Evolutionary conservation across 2,329 filamentous ascomycete genomes (phyloP).

Genomic region (Ophiocordyceps camponoti-saundersi): DNA sequence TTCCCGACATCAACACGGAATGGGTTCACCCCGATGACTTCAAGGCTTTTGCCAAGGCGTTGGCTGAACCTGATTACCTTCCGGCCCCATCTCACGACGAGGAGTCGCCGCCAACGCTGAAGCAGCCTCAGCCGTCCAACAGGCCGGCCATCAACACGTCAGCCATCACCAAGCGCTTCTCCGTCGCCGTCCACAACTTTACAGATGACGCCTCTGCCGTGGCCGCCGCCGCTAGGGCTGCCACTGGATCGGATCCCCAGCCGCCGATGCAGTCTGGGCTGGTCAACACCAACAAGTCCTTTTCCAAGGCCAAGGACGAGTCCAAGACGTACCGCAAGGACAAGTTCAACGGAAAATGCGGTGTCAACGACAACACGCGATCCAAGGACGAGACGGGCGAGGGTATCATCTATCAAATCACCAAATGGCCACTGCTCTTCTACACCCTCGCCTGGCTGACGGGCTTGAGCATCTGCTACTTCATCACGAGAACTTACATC

Average conservation of each 20-base stretch:
- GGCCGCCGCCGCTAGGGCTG: constrained; percentile 14
- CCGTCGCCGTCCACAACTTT: constrained; percentile 7
- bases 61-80: constrained; percentile 52
- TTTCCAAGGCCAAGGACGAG: background rate
- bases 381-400: constrained; percentile 83
- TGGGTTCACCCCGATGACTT: constrained; percentile 62
- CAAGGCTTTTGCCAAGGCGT: constrained; percentile 60
- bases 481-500: constrained; percentile 75
- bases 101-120: background rate
- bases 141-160: constrained; percentile 11
- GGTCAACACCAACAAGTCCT: background rate
- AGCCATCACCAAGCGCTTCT: constrained; percentile 24
- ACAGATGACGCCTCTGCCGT: constrained; percentile 19
- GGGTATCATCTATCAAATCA: constrained; percentile 71
- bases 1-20: constrained; percentile 64
- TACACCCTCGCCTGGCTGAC: constrained; percentile 68
- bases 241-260: background rate
- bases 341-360: background rate
- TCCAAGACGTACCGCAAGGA: background rate
- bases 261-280: background rate
- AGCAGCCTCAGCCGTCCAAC: background rate
- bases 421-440: constrained; percentile 83
- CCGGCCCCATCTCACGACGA: background rate
- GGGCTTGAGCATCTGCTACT: constrained; percentile 55
- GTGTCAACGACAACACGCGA: background rate